These are phyloP conservation scores for Hamigera avellanea DNA, from an alignment of 495 filamentous ascomycete genomes.

Conservation along the genomic window DNA sequence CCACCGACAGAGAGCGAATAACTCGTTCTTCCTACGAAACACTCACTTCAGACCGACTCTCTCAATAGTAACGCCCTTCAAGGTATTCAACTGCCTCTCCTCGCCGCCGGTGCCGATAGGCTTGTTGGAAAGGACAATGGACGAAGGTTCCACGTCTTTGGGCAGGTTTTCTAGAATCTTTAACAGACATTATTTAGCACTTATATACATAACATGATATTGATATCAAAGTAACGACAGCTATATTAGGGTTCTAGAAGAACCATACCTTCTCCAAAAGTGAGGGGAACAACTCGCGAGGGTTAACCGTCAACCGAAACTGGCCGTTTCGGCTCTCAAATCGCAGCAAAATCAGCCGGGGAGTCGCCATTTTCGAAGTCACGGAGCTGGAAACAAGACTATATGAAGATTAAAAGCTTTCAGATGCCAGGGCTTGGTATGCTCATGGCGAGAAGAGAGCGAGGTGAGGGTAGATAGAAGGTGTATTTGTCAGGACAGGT, in stretches of 20 bases:
- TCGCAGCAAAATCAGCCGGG: constrained; percentile 35
- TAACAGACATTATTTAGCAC: constrained; percentile 2
- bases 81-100: constrained; percentile 52
- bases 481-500: neutral
- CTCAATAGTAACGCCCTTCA: constrained; percentile 55
- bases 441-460: neutral
- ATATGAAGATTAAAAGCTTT: no score
- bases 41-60: constrained; percentile 61
- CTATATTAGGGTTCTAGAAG: no score
- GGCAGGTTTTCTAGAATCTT: constrained; percentile 56
- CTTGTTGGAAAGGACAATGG: constrained; percentile 69
- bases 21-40: neutral
- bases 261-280: constrained; percentile 30
- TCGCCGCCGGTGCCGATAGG: constrained; percentile 65
- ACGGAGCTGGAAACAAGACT: constrained; percentile 3
- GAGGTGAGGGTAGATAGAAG: neutral
- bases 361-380: constrained; percentile 26
- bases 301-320: constrained; percentile 39
- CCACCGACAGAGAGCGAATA: no score
- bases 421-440: no score
- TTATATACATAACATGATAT: neutral
- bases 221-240: no score
- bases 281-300: constrained; percentile 32
- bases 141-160: constrained; percentile 57
- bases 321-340: constrained; percentile 47